A percentile compares a stretch with the other conserved stretches of the same genome.
These are phyloP conservation scores for Phytophthora quininea DNA, from an alignment of 352 stramenopile species.

Conservation along the genomic window DNA sequence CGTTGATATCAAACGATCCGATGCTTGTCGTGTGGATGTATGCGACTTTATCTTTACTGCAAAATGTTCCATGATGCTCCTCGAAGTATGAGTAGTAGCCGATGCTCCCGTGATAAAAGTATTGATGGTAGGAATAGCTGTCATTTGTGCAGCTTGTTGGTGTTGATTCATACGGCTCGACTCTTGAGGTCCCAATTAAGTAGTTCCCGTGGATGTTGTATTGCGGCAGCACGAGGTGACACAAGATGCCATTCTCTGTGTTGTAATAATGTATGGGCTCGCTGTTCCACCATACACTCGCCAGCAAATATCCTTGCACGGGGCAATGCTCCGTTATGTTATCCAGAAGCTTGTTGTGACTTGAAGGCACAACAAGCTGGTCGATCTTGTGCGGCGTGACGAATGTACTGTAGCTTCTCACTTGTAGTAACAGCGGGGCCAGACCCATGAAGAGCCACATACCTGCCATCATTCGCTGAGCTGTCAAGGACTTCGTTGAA, in stretches of 20 bases:
- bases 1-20: slow-evolving; percentile 14
- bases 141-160: slow-evolving; percentile 8
- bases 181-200: background rate
- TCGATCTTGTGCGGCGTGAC: slow-evolving; percentile 14
- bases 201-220: slow-evolving; percentile 21
- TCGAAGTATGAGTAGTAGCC: slow-evolving; percentile 20
- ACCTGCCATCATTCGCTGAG: slow-evolving; percentile 6
- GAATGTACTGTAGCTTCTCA: slow-evolving; percentile 15
- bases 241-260: slow-evolving; percentile 5
- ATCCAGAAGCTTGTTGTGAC: slow-evolving; percentile 31
- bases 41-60: slow-evolving; percentile 5
- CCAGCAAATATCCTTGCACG: slow-evolving; percentile 11
- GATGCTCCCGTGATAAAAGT: slow-evolving; percentile 25
- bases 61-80: slow-evolving; percentile 12
- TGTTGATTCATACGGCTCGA: slow-evolving; percentile 1
- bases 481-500: background rate
- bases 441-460: slow-evolving; percentile 12
- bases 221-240: slow-evolving; percentile 24
- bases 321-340: slow-evolving; percentile 16
- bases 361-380: background rate
- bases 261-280: slow-evolving; percentile 24
- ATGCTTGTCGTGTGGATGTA: slow-evolving; percentile 12
- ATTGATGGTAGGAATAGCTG: slow-evolving; percentile 9
- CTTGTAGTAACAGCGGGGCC: slow-evolving; percentile 17
- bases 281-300: slow-evolving; percentile 22